Conservation (phyloP, 345 rosid species). For the Moricandia moricandioides region DNA sequence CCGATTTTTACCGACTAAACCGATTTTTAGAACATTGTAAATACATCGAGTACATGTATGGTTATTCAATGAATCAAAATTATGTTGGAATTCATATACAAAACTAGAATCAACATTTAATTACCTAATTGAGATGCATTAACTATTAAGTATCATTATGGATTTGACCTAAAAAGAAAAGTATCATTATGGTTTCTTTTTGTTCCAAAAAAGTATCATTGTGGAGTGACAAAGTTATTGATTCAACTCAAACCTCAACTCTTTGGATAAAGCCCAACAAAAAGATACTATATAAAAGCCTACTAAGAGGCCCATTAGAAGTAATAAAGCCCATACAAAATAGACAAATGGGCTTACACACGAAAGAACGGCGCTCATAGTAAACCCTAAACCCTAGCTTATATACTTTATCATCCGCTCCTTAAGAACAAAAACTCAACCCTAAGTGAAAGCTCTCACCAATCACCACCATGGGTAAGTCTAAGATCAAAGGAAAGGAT, state of each 20-base stretch:
- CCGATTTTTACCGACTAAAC: too few relatives aligned
- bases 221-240: background rate
- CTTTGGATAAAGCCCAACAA: background rate
- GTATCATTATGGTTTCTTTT: background rate
- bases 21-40: too few relatives aligned
- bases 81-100: background rate
- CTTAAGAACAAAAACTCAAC: background rate
- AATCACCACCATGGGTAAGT: slow-evolving; percentile 38
- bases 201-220: background rate
- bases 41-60: too few relatives aligned
- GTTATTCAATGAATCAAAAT: background rate
- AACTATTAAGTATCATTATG: too few relatives aligned
- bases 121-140: too few relatives aligned
- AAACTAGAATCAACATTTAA: background rate
- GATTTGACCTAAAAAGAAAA: too few relatives aligned
- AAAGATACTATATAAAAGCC: background rate
- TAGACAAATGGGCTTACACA: background rate
- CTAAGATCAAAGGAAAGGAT: slow-evolving; percentile 76
- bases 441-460: background rate
- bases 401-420: background rate
- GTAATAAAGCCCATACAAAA: background rate
- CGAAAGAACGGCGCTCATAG: background rate
- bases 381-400: slow-evolving; percentile 30
- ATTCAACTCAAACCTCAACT: background rate
- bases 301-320: background rate